Evolutionary conservation across 2,329 filamentous ascomycete species (phyloP).

Genomic region (Claviceps fusiformis): DNA sequence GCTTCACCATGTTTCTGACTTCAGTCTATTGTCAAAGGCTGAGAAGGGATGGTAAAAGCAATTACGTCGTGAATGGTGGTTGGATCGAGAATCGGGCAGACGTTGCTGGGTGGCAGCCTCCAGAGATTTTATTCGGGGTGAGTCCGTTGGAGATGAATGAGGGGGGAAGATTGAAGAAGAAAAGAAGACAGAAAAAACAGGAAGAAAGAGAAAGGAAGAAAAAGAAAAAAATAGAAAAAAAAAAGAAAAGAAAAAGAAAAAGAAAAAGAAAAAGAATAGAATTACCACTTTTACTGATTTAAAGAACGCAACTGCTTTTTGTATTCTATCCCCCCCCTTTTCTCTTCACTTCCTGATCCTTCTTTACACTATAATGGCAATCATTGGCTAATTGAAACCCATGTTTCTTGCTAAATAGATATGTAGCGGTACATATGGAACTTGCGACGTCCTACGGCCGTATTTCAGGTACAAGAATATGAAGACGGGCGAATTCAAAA

Average conservation of each 20-base stretch:
- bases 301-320: too few relatives aligned
- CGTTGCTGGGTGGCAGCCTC: not conserved
- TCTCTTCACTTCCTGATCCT: not conserved
- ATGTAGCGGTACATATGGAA: not conserved
- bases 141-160: not conserved
- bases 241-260: too few relatives aligned
- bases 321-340: too few relatives aligned
- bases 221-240: too few relatives aligned
- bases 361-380: not conserved
- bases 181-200: too few relatives aligned
- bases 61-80: not conserved
- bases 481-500: not conserved
- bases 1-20: not conserved
- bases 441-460: not conserved
- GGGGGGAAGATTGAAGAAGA: too few relatives aligned
- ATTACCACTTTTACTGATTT: too few relatives aligned
- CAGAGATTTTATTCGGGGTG: not conserved
- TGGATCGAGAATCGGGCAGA: not conserved
- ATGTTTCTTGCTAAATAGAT: not conserved
- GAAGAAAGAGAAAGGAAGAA: too few relatives aligned
- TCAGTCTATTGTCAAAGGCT: not conserved
- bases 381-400: not conserved
- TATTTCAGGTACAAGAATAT: not conserved
- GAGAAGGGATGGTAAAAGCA: too few relatives aligned
- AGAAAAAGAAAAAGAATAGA: too few relatives aligned